Evolutionary conservation across 2,329 filamentous ascomycete species (phyloP).

Genomic region (Trichoderma atrobrunneum): DNA sequence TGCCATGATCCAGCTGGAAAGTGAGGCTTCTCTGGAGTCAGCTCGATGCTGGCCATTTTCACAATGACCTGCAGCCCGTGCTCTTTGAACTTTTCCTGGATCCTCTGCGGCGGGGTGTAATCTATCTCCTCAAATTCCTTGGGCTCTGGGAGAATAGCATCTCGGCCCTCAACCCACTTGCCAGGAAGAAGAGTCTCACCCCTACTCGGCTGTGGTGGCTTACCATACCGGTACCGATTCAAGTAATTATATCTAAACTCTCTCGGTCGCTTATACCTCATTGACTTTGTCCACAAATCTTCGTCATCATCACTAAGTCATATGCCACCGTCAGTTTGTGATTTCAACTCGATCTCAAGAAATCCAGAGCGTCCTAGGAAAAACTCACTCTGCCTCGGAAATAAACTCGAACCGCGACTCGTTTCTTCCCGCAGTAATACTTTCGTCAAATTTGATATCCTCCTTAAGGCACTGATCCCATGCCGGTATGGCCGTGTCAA

Average conservation of each 20-base stretch:
- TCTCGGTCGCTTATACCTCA: background rate
- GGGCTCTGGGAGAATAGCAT: conserved; percentile 26
- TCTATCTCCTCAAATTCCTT: background rate
- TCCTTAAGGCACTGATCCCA: conserved; percentile 44
- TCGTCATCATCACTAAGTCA: background rate
- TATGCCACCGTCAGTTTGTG: background rate
- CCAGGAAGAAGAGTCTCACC: background rate
- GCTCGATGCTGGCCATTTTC: conserved; percentile 54
- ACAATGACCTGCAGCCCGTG: conserved; percentile 58
- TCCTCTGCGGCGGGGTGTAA: conserved; percentile 14
- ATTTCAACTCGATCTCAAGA: background rate
- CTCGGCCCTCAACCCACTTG: conserved; percentile 21
- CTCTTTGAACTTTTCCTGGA: conserved; percentile 22
- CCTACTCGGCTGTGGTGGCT: background rate
- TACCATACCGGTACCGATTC: background rate
- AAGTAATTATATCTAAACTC: background rate
- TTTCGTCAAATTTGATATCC: background rate
- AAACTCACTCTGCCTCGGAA: background rate
- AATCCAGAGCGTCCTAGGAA: background rate
- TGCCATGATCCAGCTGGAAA: conserved; percentile 49
- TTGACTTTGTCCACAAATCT: background rate
- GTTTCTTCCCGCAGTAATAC: background rate
- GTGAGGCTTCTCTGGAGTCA: conserved; percentile 49
- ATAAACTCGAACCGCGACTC: conserved; percentile 1
- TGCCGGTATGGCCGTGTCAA: conserved; percentile 36